These are phyloP conservation scores for Pythium pectinolyticum DNA, from an alignment of 352 stramenopile genomes.

Conservation along the genomic window DNA sequence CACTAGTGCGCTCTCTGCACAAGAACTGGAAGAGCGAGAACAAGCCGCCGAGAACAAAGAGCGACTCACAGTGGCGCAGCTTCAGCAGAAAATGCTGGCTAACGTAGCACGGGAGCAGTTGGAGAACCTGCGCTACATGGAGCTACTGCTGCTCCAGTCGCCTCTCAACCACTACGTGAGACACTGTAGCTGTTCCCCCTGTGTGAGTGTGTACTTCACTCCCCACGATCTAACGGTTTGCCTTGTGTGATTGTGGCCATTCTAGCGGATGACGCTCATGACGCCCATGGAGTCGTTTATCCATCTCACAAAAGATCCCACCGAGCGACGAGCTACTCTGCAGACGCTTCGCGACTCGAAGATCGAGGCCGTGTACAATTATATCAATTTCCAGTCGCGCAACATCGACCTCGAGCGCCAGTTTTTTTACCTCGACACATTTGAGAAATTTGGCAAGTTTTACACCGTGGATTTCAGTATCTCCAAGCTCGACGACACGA, in stretches of 20 bases:
- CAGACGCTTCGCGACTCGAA: conserved; percentile 53
- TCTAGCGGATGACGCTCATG: conserved; percentile 59
- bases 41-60: conserved; percentile 31
- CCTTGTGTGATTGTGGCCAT: background rate
- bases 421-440: conserved; percentile 69
- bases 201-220: no score
- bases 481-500: conserved; percentile 45
- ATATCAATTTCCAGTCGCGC: conserved; percentile 47
- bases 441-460: conserved; percentile 67
- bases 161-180: conserved; percentile 62
- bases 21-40: conserved; percentile 7
- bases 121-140: conserved; percentile 42
- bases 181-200: no score
- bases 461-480: conserved; percentile 73
- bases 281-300: conserved; percentile 71
- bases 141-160: conserved; percentile 41
- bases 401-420: conserved; percentile 53
- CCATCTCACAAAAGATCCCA: conserved; percentile 41
- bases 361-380: conserved; percentile 39
- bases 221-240: no score
- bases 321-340: conserved; percentile 39
- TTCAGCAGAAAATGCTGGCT: conserved; percentile 37
- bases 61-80: conserved; percentile 29
- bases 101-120: conserved; percentile 40
- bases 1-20: background rate